Base-by-base conservation (phyloP, 2,329 filamentous ascomycete species). In the Monilinia vaccinii-corymbosi region DNA sequence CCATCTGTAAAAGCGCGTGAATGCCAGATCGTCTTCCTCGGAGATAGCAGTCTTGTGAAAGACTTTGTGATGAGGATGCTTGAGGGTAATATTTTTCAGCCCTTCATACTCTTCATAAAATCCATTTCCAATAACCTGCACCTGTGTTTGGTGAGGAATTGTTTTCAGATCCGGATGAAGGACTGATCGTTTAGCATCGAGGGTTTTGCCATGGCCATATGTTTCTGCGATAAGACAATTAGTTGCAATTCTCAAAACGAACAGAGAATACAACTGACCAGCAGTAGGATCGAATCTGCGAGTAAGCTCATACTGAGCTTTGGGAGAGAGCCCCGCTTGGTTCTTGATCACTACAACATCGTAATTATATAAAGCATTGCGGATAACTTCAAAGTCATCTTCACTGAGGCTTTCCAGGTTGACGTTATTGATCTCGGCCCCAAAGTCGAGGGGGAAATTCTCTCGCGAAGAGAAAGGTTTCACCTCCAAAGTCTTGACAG, bases 41-140 rank as follows among this genome's bases (percentile, higher is more conserved):
- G 86, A 79, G 63, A 92, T 82, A 23, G 75, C 70, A 6, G 82
- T 81, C 56, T 82, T 81, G 72, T 92, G 88, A 73, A 92, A 92
- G 1, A 85, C 90, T 61, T 80, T 81, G 76, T 92, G 89, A 69
- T 92, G 88, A 7, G 89, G 88, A 69, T 92, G 89, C 60, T 81
- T 81, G 36, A 92, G 79, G 38, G 76, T 81, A 63, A 91, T 80
- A 70, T 91, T 78, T 65, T 79, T 74, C 11, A 92, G 75, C 0
- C 88, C 88, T 70, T 91, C 87, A 67, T 90, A 91, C 36, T 81
- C 79, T 1, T 79, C 71, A 1, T 92, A 79, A 50, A 81, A 79
- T 6, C 89, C 88, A 68, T 92, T 90, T 45, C 88, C 88, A 62
- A 92, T 91, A 58, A 91, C 84, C 69, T 92, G 88, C 1, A 89